Percentiles rank a stretch among this genome's conserved stretches.
Evolutionary conservation across 345 rosid species (phyloP).

Genomic region (Microcos paniculata): DNA sequence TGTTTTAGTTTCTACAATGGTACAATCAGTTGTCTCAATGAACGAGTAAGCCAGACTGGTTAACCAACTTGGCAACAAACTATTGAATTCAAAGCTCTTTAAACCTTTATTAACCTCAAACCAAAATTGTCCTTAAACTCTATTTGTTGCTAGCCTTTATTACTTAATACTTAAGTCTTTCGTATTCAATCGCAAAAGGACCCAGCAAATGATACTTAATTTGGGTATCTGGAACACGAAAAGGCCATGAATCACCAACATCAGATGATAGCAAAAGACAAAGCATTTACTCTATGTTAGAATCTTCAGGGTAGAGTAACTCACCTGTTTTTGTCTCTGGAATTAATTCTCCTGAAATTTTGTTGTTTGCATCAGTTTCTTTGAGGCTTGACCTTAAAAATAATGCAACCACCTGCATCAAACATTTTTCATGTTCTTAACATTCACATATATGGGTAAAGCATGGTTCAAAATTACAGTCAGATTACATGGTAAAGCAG

Average conservation of each 20-base stretch:
- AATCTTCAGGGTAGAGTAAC: conserved; percentile 15
- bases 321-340: conserved; percentile 31
- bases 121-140: neutral
- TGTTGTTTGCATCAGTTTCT: conserved; percentile 28
- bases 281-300: neutral
- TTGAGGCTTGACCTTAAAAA: conserved; percentile 69
- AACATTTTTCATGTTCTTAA: conserved; percentile 18
- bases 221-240: neutral
- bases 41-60: neutral
- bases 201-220: neutral
- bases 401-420: conserved; percentile 81
- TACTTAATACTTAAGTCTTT: conserved; percentile 8
- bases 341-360: conserved; percentile 26
- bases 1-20: neutral
- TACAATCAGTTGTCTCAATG: neutral
- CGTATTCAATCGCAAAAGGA: neutral
- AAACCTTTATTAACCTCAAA: neutral
- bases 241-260: conserved; percentile 6
- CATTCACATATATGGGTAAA: conserved; percentile 6
- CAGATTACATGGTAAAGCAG: neutral
- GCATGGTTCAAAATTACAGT: conserved; percentile 9
- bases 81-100: neutral
- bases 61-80: neutral
- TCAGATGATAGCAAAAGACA: neutral
- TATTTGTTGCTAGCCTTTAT: neutral